Conservation (phyloP, 768 basidiomycete species). For the Cystofilobasidium macerans region DNA sequence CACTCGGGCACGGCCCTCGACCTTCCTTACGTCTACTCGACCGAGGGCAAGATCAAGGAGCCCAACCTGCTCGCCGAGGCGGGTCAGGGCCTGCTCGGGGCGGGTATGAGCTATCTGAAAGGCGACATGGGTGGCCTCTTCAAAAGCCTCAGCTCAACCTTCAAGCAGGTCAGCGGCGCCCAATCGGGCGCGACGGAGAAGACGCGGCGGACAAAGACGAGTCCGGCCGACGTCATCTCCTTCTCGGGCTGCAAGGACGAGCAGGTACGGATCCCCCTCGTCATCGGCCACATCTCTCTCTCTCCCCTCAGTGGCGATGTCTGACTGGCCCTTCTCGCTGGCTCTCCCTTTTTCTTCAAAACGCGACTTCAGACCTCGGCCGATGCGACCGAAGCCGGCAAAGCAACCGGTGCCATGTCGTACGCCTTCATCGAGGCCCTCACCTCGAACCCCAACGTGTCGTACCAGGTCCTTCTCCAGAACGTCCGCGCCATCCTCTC, state of each 20-base stretch:
- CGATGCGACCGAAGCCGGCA: constrained; percentile 42
- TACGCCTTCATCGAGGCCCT: constrained; percentile 30
- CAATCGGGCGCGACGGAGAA: not conserved
- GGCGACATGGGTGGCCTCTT: constrained; percentile 74
- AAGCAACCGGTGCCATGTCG: constrained; percentile 45
- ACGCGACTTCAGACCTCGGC: constrained; percentile 40
- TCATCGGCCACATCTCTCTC: too few species aligned
- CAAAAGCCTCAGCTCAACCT: constrained; percentile 30
- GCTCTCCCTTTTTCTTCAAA: not conserved
- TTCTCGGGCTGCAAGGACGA: constrained; percentile 4
- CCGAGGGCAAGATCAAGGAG: constrained; percentile 89
- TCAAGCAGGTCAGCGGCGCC: constrained; percentile 4
- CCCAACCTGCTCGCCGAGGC: constrained; percentile 80
- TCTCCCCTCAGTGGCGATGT: too few species aligned
- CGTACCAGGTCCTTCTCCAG: constrained; percentile 38
- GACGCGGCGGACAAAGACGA: constrained; percentile 46
- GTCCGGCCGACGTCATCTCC: constrained; percentile 68
- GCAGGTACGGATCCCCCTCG: not conserved
- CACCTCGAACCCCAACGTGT: not conserved
- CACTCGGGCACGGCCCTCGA: constrained; percentile 81
- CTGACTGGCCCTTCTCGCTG: not conserved
- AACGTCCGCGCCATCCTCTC: constrained; percentile 40
- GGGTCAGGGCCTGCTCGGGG: constrained; percentile 70
- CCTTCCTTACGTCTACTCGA: constrained; percentile 56
- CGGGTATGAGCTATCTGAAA: constrained; percentile 55